Evolutionary conservation across 192 early-diverging fungal species (phyloP).

Genomic region (Cladochytrium replicatum): DNA sequence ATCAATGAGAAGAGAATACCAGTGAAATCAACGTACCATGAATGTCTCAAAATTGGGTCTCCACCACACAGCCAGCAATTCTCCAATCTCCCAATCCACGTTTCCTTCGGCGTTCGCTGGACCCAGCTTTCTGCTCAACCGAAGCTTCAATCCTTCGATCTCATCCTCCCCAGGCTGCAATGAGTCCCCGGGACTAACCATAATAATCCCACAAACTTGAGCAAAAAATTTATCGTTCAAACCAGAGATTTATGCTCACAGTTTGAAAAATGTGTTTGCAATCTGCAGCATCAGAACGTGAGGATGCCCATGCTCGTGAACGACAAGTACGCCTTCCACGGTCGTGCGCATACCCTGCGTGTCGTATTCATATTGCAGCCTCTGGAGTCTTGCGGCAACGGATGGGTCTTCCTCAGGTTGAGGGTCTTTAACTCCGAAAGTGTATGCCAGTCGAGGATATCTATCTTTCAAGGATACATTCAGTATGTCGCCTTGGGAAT

Average conservation of each 20-base stretch:
- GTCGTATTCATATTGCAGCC: slow-evolving; percentile 56
- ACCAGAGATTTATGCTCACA: too few relatives aligned
- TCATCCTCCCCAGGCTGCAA: slow-evolving; percentile 68
- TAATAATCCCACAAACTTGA: too few relatives aligned
- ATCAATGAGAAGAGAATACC: too few relatives aligned
- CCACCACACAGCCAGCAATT: slow-evolving; percentile 65
- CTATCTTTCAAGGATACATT: too few relatives aligned
- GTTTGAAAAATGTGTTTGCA: slow-evolving; percentile 60
- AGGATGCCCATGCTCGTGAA: slow-evolving; percentile 71
- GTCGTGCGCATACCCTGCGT: slow-evolving; percentile 52
- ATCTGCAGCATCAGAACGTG: slow-evolving; percentile 72
- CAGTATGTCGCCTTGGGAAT: too few relatives aligned
- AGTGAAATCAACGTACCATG: too few relatives aligned
- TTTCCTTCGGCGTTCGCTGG: slow-evolving; percentile 19
- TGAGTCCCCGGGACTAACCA: slow-evolving; percentile 67
- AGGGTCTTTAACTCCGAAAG: slow-evolving; percentile 63
- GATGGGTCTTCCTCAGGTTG: slow-evolving; percentile 60
- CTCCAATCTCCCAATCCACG: slow-evolving; percentile 61
- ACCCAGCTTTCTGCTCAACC: slow-evolving; percentile 48
- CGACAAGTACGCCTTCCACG: slow-evolving; percentile 63
- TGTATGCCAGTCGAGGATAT: slow-evolving; percentile 44
- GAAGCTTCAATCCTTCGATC: slow-evolving; percentile 53
- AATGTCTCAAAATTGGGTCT: slow-evolving; percentile 66
- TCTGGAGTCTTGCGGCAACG: slow-evolving; percentile 43
- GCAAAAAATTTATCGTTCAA: too few relatives aligned